Base-by-base conservation (phyloP, 129 eudicot species). In the Centella asiatica region DNA sequence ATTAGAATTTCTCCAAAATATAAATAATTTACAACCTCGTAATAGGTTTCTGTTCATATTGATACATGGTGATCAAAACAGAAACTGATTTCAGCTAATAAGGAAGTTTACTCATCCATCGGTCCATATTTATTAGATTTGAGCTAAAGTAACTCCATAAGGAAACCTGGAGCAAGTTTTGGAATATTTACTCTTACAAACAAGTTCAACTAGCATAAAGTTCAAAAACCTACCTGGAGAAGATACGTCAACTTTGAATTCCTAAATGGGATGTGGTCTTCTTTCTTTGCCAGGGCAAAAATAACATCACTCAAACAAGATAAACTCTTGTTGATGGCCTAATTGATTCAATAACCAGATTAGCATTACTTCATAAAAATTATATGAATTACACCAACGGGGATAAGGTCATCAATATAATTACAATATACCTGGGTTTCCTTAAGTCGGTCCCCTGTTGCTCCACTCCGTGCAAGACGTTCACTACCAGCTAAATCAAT, bases 401-500 rank as follows among this genome's bases (percentile, higher is more conserved):
- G 13, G 48, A 19, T 10, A 11, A 25, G 57, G 37, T 9, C 26
- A 25, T 14, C 3, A 36, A 53, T 7, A 2, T 17, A 26, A 25
- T 13, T 64, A 23, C 6, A 27, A 25, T 26, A 24, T 64, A 83
- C 89, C 89, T 83, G 86, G 28, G 90, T 80, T 44, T 83, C 90
- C 85, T 80, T 83, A 25, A 83, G 55, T 31, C 80, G 64, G 19
- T 83, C 90, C 22, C 90, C 86, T 1, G 83, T 83, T 27, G 86
- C 81, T 20, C 86, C 86, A 52, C 90, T 83, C 69, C 73, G 69
- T 19, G 86, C 78, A 8, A 80, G 83, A 13, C 90, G 34, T 73
- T 83, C 90, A 71, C 83, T 80, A 37, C 90, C 90, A 53, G 86
- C 90, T 55, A 83, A 78, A 74, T 83, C 90, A 4, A 83, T 80